phyloP scores from a whole-genome alignment of 331 rosid species.

The Erythrophleum ivorense region DNA sequence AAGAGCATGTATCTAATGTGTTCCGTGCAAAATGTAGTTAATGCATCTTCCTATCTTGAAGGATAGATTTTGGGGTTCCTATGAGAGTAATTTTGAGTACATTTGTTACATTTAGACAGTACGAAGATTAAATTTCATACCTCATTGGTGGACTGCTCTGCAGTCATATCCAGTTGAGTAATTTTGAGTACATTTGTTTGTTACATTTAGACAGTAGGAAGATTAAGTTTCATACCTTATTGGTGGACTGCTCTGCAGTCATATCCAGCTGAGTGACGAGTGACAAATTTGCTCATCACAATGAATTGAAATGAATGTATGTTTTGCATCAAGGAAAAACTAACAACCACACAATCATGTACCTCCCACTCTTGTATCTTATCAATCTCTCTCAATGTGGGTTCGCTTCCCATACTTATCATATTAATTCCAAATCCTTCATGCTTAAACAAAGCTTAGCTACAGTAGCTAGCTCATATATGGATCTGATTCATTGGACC shows the following conservation, averaged over 20 bases:
- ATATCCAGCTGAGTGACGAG: constrained; percentile 12
- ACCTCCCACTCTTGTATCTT: not conserved
- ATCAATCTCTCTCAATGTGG: not conserved
- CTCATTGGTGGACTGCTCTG: constrained; percentile 21
- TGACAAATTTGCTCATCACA: not conserved
- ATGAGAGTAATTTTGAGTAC: not conserved
- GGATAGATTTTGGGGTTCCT: constrained; percentile 6
- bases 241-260: constrained; percentile 16
- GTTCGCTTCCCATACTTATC: not conserved
- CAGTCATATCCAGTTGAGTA: constrained; percentile 10
- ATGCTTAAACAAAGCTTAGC: not conserved
- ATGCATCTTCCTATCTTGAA: not conserved
- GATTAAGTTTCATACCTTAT: constrained; percentile 30
- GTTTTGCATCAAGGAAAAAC: constrained; percentile 1
- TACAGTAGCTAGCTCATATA: not conserved
- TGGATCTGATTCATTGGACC: not conserved
- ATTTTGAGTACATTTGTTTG: no score
- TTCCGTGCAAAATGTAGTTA: not conserved
- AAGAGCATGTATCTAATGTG: not conserved
- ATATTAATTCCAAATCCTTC: not conserved
- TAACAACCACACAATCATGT: not conserved
- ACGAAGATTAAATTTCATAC: constrained; percentile 25
- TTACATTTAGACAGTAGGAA: not conserved
- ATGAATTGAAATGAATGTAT: constrained; percentile 16
- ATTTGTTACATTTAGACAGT: not conserved